Conservation (phyloP, 2,329 filamentous ascomycete species). For the Fusarium sp. region DNA sequence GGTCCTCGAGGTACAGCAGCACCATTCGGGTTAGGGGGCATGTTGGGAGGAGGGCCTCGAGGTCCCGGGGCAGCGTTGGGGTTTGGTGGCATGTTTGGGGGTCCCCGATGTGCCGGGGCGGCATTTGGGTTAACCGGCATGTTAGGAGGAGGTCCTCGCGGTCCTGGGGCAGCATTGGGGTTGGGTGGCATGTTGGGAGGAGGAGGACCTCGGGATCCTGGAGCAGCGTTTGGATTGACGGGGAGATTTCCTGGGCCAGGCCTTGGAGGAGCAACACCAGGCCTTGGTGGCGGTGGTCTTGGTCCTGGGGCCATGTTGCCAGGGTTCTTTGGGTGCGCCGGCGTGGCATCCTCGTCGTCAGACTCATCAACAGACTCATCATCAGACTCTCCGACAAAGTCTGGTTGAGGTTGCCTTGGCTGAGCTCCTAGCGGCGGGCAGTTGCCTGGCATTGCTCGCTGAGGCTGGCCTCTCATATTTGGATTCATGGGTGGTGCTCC, state of each 20-base stretch:
- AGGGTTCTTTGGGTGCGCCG: neutral
- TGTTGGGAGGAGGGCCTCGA: neutral
- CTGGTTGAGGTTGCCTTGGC: neutral
- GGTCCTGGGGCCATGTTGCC: neutral
- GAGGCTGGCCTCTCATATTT: slow-evolving; percentile 11
- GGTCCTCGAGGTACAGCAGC: neutral
- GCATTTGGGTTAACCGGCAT: neutral
- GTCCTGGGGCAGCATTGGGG: neutral
- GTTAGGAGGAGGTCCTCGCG: neutral
- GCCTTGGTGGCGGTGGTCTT: neutral
- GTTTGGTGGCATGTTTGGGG: neutral
- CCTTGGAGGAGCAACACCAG: neutral
- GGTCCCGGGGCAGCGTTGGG: neutral
- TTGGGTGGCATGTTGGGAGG: neutral
- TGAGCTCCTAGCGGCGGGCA: slow-evolving; percentile 9
- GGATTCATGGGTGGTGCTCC: neutral
- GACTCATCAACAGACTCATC: neutral
- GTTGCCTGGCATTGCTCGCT: neutral
- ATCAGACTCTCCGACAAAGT: neutral
- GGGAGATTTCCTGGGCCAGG: neutral
- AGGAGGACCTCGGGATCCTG: neutral
- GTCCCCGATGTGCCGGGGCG: neutral
- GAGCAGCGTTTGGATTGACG: neutral
- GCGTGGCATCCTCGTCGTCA: neutral
- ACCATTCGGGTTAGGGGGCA: neutral